Evolutionary conservation across 2,329 filamentous ascomycete species (phyloP), one percentile per base, ranked within the genome.

Genomic region (Ambrosiella cleistominuta): DNA sequence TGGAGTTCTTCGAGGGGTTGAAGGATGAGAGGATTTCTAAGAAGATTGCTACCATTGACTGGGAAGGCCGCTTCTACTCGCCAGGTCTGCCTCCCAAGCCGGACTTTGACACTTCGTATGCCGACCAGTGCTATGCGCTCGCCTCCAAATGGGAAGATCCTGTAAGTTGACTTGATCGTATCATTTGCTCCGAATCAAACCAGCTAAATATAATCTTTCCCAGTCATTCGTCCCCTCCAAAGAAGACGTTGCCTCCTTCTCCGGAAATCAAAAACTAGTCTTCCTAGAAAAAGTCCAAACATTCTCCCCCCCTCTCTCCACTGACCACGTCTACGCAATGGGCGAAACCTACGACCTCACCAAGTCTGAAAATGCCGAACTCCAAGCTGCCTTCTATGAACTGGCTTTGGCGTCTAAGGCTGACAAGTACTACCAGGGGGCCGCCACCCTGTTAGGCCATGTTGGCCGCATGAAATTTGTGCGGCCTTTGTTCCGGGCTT

Each of bases 401-500:
- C 79, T 96, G 39, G 87, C 87, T 1, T 77, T 98, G 66, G 80
- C 80, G 64, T 85, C 87, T 11, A 79, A 82, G 59, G 86, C 89
- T 64, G 70, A 76, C 56, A 78, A 75, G 59, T 79, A 85, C 42
- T 88, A 91, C 65, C 68, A 80, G 61, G 83, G 83, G 1, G 81
- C 88, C 0, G 82, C 85, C 1, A 80, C 86, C 60, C 74, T 96
- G 58, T 74, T 97, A 44, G 86, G 87, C 38, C 76, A 77, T 56
- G 89, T 96, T 27, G 93, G 93, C 11, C 76, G 93, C 59, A 97
- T 98, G 93, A 97, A 97, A 78, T 97, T 91, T 70, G 91, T 97
- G 60, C 77, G 91, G 53, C 88, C 91, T 19, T 71, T 97, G 66
- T 96, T 85, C 72, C 78, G 85, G 61, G 78, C 80, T 54, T 72